Percentiles rank a stretch among this genome's conserved stretches.
phyloP scores from a whole-genome alignment of 2,329 filamentous ascomycete species.

The Aspergillus fumigatus region DNA sequence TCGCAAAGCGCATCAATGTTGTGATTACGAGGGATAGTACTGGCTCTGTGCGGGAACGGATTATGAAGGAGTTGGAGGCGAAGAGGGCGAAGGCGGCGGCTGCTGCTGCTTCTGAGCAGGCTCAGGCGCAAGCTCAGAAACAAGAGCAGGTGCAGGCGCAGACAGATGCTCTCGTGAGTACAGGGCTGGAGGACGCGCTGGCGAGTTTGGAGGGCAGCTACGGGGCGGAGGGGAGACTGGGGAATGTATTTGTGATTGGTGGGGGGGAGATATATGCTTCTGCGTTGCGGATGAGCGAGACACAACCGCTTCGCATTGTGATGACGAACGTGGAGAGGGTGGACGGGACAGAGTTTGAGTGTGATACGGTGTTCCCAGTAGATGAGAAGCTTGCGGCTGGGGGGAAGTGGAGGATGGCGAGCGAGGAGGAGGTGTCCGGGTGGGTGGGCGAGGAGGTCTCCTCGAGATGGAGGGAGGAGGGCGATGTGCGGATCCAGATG shows the following conservation, averaged over 20 bases:
- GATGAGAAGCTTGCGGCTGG: slow-evolving; percentile 27
- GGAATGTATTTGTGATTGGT: slow-evolving; percentile 78
- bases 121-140: slow-evolving; percentile 3
- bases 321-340: slow-evolving; percentile 38
- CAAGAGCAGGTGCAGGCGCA: slow-evolving; percentile 11
- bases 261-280: slow-evolving; percentile 79
- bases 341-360: slow-evolving; percentile 35
- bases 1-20: slow-evolving; percentile 76
- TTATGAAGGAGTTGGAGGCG: slow-evolving; percentile 33
- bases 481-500: slow-evolving; percentile 47
- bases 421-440: slow-evolving; percentile 29
- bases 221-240: slow-evolving; percentile 33
- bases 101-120: slow-evolving; percentile 6
- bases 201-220: slow-evolving; percentile 29
- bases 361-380: slow-evolving; percentile 47
- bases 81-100: slow-evolving; percentile 18
- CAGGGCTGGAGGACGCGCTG: slow-evolving; percentile 57
- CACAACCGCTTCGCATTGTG: slow-evolving; percentile 30
- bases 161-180: slow-evolving; percentile 48
- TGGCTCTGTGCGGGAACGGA: slow-evolving; percentile 25
- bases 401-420: slow-evolving; percentile 31
- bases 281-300: slow-evolving; percentile 48
- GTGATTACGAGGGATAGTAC: slow-evolving; percentile 59
- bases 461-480: slow-evolving; percentile 44
- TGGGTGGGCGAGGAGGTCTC: slow-evolving; percentile 42